Percentiles rank a stretch among this genome's conserved stretches.
Evolutionary conservation across 805 yeast genomes (phyloP).

Genomic region (Ogataea paradorogensis): DNA sequence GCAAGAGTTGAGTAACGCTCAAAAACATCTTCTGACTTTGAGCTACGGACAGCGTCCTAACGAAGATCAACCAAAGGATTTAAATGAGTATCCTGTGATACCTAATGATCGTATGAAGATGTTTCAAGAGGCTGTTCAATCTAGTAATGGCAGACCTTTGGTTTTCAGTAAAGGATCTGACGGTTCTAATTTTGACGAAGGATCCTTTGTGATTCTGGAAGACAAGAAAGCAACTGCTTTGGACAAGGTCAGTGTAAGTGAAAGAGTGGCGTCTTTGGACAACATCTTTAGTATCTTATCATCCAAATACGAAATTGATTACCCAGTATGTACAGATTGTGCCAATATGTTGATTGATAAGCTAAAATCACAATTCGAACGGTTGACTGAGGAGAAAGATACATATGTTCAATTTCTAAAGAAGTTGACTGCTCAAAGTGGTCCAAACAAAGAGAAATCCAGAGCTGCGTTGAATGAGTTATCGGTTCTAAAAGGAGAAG

Average conservation of each 20-base stretch:
- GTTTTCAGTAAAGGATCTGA: slow-evolving; percentile 13
- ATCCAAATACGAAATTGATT: slow-evolving; percentile 74
- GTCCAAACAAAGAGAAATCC: slow-evolving; percentile 42
- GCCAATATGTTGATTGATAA: slow-evolving; percentile 62
- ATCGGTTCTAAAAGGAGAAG: slow-evolving; percentile 41
- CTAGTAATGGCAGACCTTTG: slow-evolving; percentile 25
- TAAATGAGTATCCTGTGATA: slow-evolving; percentile 32
- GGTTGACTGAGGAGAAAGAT: slow-evolving; percentile 73
- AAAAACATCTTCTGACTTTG: slow-evolving; percentile 47
- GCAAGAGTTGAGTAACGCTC: slow-evolving; percentile 50
- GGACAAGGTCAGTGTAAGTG: slow-evolving; percentile 32
- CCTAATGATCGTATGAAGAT: slow-evolving; percentile 39
- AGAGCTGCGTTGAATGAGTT: slow-evolving; percentile 45
- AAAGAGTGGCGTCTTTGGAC: slow-evolving; percentile 46
- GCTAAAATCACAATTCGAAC: slow-evolving; percentile 67
- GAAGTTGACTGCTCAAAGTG: slow-evolving; percentile 58
- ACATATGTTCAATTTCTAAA: slow-evolving; percentile 70
- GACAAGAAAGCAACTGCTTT: slow-evolving; percentile 14
- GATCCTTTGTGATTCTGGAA: slow-evolving; percentile 30
- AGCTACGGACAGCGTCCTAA: slow-evolving; percentile 28
- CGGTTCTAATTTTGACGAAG: slow-evolving; percentile 20
- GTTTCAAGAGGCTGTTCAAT: slow-evolving; percentile 32
- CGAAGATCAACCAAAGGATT: slow-evolving; percentile 12
- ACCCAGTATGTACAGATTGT: slow-evolving; percentile 88
- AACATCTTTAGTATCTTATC: slow-evolving; percentile 72